A percentile compares a stretch with the other conserved stretches of the same genome.
Evolutionary conservation across 2,329 filamentous ascomycete species (phyloP).

Genomic region (Botrytis porri): DNA sequence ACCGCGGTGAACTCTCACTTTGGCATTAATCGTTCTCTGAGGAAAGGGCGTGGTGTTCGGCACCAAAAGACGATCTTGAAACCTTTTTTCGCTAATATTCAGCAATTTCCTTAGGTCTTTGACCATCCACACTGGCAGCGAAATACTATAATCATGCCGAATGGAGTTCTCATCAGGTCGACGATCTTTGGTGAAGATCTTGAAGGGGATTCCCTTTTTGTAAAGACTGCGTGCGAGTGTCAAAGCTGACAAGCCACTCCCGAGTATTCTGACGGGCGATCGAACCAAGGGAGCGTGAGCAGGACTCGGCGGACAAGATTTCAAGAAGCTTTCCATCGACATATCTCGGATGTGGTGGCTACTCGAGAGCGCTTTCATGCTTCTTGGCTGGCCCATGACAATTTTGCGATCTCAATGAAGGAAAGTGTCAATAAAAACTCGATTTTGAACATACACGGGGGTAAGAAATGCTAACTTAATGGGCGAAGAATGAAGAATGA

Average conservation of each 20-base stretch:
- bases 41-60: background rate
- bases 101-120: background rate
- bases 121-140: background rate
- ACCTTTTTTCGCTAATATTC: background rate
- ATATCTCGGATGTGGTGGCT: background rate
- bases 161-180: background rate
- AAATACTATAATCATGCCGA: background rate
- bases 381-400: background rate
- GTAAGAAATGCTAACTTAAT: background rate
- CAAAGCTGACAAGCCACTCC: constrained; percentile 3
- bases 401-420: background rate
- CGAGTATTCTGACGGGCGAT: constrained; percentile 5
- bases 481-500: background rate
- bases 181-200: background rate
- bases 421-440: background rate
- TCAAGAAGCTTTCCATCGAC: background rate
- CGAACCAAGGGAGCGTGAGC: background rate
- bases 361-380: background rate
- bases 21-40: background rate
- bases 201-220: background rate
- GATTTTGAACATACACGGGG: background rate
- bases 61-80: background rate
- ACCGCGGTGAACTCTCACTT: background rate
- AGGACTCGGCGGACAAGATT: background rate
- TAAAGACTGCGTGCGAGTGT: background rate